Base-by-base conservation (phyloP, 768 basidiomycete genomes). In the Agrocybe praecox region DNA sequence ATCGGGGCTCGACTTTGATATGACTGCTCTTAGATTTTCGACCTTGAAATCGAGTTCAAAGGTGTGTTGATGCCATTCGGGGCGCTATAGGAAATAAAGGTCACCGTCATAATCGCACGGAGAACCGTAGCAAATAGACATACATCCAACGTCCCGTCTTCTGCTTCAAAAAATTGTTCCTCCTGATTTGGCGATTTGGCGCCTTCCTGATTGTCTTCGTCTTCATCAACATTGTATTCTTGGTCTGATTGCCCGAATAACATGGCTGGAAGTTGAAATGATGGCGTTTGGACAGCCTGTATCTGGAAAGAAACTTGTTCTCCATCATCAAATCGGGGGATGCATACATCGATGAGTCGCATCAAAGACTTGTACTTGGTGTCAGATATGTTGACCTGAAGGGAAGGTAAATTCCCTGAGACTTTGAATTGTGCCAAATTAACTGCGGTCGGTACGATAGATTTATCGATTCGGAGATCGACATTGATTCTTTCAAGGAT, bases 401-500 rank as follows among this genome's bases (percentile, higher is more conserved):
- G 79, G 26, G 84, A 84, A 1, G 96, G 96, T 40, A 99, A 76
- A 57, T 87, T 88, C 8, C 96, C 97, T 0, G 93, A 85, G 48
- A 98, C 79, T 71, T 95, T 98, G 80, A 98, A 90, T 36, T 90
- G 83, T 1, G 95, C 84, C 46, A 98, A 81, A 62, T 82, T 94
- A 49, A 89, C 78, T 14, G 86, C 91, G 50, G 84, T 85, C 0
- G 93, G 90, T 29, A 97, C 87, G 61, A 98, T 98, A 1, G 95
- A 97, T 66, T 90, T 96, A 65, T 97, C 92, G 17, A 97, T 84
- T 66, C 88, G 83, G 47, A 98, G 83, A 61, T 90, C 86, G 66
- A 99, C 88, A 71, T 87, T 96, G 66, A 94, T 93, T 46, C 93
- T 85, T 74, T 98, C 97, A 42, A 99, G 74, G 49, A 99, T 77